phyloP scores from a whole-genome alignment of 495 filamentous ascomycete species.

The Xylaria telfairii region DNA sequence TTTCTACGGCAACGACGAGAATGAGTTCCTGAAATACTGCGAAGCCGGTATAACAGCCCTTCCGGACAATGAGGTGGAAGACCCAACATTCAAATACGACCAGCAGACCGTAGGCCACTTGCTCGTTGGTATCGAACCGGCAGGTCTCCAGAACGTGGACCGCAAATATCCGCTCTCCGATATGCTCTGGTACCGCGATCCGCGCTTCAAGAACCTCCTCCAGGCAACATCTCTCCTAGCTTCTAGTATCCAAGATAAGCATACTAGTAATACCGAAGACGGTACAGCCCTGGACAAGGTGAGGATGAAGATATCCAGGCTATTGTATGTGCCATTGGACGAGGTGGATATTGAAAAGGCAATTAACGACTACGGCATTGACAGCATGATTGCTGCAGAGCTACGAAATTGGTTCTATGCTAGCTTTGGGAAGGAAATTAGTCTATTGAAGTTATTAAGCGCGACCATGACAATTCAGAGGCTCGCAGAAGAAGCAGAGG shows the following conservation, averaged over 20 bases:
- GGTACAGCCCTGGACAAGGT: background rate
- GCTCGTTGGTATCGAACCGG: constrained; percentile 12
- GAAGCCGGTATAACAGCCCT: background rate
- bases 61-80: background rate
- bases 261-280: background rate
- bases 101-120: background rate
- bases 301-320: background rate
- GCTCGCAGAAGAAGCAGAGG: constrained; percentile 4
- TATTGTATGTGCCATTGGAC: background rate
- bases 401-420: constrained; percentile 10
- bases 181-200: constrained; percentile 15
- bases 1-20: constrained; percentile 8
- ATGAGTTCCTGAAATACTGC: constrained; percentile 3
- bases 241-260: background rate
- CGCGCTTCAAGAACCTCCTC: constrained; percentile 10
- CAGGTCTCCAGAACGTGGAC: constrained; percentile 7
- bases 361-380: constrained; percentile 6
- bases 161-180: background rate
- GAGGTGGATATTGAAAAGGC: background rate
- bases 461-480: constrained; percentile 6
- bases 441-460: constrained; percentile 1
- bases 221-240: background rate
- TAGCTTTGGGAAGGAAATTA: constrained; percentile 3
- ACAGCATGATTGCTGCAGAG: constrained; percentile 9
- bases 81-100: constrained; percentile 5